A percentile compares a stretch with the other conserved stretches of the same genome.
Conservation (phyloP, 2,329 filamentous ascomycete species). For the Aspergillus sp. region DNA sequence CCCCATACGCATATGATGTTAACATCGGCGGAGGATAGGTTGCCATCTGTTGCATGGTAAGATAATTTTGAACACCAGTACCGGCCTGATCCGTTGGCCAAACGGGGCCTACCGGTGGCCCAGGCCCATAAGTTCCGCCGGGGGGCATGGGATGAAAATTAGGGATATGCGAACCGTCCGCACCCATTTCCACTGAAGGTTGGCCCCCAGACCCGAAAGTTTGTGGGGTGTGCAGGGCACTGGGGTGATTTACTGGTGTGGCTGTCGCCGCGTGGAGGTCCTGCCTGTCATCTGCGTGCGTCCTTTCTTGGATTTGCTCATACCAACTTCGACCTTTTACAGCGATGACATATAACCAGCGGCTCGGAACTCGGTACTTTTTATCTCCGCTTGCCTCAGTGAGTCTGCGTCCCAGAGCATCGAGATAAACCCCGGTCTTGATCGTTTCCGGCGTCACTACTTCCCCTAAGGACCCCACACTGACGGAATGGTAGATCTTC, state of each 20-base stretch:
- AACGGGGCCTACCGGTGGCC: slow-evolving; percentile 18
- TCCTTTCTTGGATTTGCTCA: slow-evolving; percentile 25
- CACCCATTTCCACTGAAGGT: slow-evolving; percentile 13
- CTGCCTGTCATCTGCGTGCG: slow-evolving; percentile 11
- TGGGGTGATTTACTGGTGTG: slow-evolving; percentile 2
- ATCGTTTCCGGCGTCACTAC: slow-evolving; percentile 28
- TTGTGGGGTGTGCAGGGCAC: slow-evolving; percentile 4
- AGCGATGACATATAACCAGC: slow-evolving; percentile 32
- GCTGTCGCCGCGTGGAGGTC: slow-evolving; percentile 5
- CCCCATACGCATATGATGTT: slow-evolving; percentile 21
- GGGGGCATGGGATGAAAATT: slow-evolving; percentile 13
- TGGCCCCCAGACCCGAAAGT: slow-evolving; percentile 8
- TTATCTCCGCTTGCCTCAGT: slow-evolving; percentile 30
- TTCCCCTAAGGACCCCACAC: slow-evolving; percentile 28
- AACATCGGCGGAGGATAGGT: slow-evolving; percentile 17
- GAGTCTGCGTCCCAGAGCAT: slow-evolving; percentile 27
- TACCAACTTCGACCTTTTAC: slow-evolving; percentile 33
- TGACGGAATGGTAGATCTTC: slow-evolving; percentile 34
- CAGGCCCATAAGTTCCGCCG: slow-evolving; percentile 18
- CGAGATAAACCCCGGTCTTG: slow-evolving; percentile 30
- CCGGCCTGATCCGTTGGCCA: slow-evolving; percentile 24
- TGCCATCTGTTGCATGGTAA: slow-evolving; percentile 16
- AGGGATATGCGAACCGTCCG: slow-evolving; percentile 13
- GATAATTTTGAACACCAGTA: neutral
- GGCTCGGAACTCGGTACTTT: slow-evolving; percentile 32